Evolutionary conservation across 768 basidiomycete genomes (phyloP).

Genomic region (Boletus reticuloceps): DNA sequence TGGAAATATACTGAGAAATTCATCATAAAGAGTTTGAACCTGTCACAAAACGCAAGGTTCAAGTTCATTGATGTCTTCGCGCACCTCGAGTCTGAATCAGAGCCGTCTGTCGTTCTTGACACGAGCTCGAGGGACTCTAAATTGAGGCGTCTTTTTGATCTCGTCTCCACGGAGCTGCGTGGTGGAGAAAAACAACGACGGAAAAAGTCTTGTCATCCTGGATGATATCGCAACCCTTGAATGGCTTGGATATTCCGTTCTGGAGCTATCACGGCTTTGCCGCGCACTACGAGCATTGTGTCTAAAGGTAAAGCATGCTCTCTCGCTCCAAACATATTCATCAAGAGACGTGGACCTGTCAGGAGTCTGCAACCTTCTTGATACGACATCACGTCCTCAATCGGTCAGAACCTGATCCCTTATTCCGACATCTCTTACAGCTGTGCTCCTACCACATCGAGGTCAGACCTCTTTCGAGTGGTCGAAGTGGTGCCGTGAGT

Average conservation of each 20-base stretch:
- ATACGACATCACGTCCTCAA: constrained; percentile 63
- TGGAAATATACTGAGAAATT: constrained; percentile 3
- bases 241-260: constrained; percentile 61
- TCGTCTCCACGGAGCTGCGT: constrained; percentile 30
- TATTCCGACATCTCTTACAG: constrained; percentile 59
- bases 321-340: background rate
- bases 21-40: constrained; percentile 31
- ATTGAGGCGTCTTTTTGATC: constrained; percentile 37
- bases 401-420: constrained; percentile 54
- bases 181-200: constrained; percentile 3
- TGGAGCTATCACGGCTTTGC: constrained; percentile 54
- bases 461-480: constrained; percentile 67
- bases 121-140: constrained; percentile 5
- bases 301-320: constrained; percentile 42
- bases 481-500: constrained; percentile 73
- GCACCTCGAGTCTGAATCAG: constrained; percentile 26
- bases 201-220: constrained; percentile 51
- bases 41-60: constrained; percentile 40
- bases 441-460: constrained; percentile 70
- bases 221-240: constrained; percentile 68
- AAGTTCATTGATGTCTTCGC: constrained; percentile 54
- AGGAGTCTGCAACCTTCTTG: constrained; percentile 56
- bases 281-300: constrained; percentile 61
- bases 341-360: background rate
- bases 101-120: constrained; percentile 6